Evolutionary conservation across 2,329 filamentous ascomycete species (phyloP), one percentile per base, ranked within the genome.

Genomic region (Microdochium trichocladiopsis): DNA sequence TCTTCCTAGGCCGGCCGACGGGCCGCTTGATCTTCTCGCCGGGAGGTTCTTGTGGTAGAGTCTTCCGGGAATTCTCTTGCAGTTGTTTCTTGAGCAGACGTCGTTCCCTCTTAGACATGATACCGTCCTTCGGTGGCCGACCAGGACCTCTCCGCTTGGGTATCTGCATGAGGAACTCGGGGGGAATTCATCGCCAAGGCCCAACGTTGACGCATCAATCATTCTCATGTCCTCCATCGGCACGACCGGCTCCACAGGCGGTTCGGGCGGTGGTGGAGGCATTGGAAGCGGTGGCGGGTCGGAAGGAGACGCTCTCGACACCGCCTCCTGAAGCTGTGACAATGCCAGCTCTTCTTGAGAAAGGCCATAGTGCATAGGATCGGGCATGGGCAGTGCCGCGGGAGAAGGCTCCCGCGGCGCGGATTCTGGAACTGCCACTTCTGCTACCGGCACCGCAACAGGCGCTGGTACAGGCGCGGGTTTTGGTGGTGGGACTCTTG

Each of bases 81-180:
- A 72, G 67, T 54, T 77, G 72, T 65, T 85, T 87, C 69, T 85
- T 82, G 8, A 84, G 76, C 48, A 83, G 66, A 18, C 82, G 76
- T 58, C 85, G 78, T 61, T 91, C 86, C 52, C 88, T 77, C 69
- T 91, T 91, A 1, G 88, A 92, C 82, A 91, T 89, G 63, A 90
- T 79, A 25, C 88, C 88, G 61, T 92, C 88, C 71, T 92, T 92
- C 0, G 88, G 88, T 21, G 88, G 88, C 51, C 88, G 75, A n/a
- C 88, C 88, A 10, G 88, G 88, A 14, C 88, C 88, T 58, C 88
- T 83, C 56, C 87, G 85, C 68, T 82, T 87, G 25, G 82, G 79
- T 25, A 82, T 69, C 52, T 73, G 68, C 54, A 73, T 61, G 22
- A 69, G 58, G 5, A 68, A 68, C 9, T 72, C 68, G 12, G 57